Base-by-base conservation (phyloP, 2,329 filamentous ascomycete species). In the Ophiostoma pallidulum region DNA sequence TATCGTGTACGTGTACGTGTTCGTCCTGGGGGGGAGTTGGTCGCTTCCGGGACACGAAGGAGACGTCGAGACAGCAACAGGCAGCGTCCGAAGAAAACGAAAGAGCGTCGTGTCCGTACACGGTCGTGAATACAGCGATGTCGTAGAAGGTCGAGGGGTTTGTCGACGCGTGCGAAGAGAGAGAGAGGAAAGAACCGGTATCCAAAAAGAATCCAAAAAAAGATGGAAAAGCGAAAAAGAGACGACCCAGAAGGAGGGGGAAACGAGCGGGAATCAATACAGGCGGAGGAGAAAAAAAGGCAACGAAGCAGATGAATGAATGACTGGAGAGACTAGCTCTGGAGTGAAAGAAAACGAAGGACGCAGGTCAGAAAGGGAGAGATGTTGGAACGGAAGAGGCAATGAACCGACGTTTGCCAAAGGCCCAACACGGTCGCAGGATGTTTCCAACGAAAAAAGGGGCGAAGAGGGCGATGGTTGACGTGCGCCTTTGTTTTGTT, bases 251-350 rank as follows among this genome's bases (percentile, higher is more conserved):
- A 36, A 44, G 26, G 22, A 45, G 16, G 22, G 40, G 12, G 14
- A 41, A 19, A 29, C 8, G 22, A 48, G 20, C 24, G 19, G 19
- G 38, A 35, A 6, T 12, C 12, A 40, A 38, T 44, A 45, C 31
- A 41, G 28, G 45, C 18, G 44, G 35, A 14, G 28, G 19, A 19
- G 43, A 47, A 42, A 49, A 36, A 41, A 49, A 41, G 20, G 18
- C n/a, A 10, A 40, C 20, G 16, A 28, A 47, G 24, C n/a, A n/a
- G n/a, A n/a, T 31, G 38, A 70, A 70, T 65, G 69, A 71, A 65
- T 66, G 68, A 57, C 66, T 61, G 59, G 55, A 60, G 68, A 71
- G 68, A 66, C 69, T 70, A 70, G 69, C 69, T 72, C 69, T 59
- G 57, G 52, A 53, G 58, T 56, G 54, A 51, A 54, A 54, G 56